Evolutionary conservation across 1,139 yeast genomes (phyloP), one percentile per base, ranked within the genome.

Genomic region (Blastobotrys aristatus): DNA sequence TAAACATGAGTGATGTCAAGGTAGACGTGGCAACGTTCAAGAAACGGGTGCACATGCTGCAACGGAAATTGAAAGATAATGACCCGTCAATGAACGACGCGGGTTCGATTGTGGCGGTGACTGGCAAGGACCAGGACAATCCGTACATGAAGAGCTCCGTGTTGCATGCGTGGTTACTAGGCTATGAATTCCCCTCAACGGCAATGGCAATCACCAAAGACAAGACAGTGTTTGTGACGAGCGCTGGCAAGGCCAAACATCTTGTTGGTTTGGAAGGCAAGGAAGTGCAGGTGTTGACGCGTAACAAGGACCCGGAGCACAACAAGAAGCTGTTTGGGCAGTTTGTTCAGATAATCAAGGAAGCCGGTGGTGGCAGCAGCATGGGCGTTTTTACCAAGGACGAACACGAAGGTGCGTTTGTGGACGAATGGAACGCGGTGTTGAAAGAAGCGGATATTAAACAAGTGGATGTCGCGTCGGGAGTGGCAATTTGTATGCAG

Each of bases 131-230:
- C 61, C 94, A 86, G 50, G 92, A 84, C 53, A 86, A 89, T 63
- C 95, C 96, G 40, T 90, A 88, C 67, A 88, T 86, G 63, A 88
- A 88, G 67, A 84, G 96, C 11, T 83, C 96, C 0, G 85, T 86
- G 43, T 68, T 90, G 43, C 97, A 90, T 64, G 60, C 84, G 44
- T 92, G 97, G 97, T 72, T 92, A 50, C 71, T 92, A 50, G 97
- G 97, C 5, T 92, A 90, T 64, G 97, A 94, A 64, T 90, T 92
- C 62, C 95, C 96, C 20, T 94, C 95, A 49, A 89, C 97, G 1
- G 82, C 82, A 38, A 68, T 92, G 50, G 80, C 76, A 46, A 70
- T 90, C 51, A 77, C 86, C 4, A 74, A 76, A 48, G 77, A 77
- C 40, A 80, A 79, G 58, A 72, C 82, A 43, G 69, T 80, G 14